Conservation (phyloP, 768 basidiomycete species). For the Clathrus columnatus region DNA sequence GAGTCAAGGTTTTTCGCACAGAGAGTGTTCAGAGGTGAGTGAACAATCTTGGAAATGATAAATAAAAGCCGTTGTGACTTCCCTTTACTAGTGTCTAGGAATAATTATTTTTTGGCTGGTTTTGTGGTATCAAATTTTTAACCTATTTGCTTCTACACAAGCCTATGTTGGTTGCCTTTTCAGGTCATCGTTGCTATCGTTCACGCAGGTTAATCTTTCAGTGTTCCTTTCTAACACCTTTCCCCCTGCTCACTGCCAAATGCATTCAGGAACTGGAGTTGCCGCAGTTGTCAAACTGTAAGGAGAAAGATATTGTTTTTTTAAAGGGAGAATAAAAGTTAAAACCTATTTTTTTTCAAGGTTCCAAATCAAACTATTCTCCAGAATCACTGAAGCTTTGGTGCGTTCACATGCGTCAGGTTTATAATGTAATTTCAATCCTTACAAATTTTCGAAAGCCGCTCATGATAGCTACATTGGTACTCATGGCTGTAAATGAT, state of each 20-base stretch:
- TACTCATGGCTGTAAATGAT: slow-evolving; percentile 8
- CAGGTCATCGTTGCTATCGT: not conserved
- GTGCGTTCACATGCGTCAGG: not conserved
- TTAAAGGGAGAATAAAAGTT: not conserved
- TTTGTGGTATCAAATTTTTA: not conserved
- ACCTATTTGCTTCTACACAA: not conserved
- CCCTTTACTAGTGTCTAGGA: not conserved
- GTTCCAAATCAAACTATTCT: slow-evolving; percentile 3
- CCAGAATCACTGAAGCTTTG: not conserved
- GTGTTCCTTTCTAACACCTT: not conserved
- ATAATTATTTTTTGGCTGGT: slow-evolving; percentile 1
- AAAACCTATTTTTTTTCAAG: not conserved
- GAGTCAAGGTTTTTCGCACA: slow-evolving; percentile 2
- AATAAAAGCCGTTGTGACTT: too few species aligned
- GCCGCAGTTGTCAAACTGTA: slow-evolving; percentile 1
- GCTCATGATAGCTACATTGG: slow-evolving; percentile 3
- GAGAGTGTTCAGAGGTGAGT: slow-evolving; percentile 2
- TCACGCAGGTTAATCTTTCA: slow-evolving; percentile 3
- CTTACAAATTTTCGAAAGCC: not conserved
- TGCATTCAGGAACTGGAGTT: not conserved
- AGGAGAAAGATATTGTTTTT: not conserved
- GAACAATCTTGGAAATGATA: not conserved
- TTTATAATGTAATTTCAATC: not conserved
- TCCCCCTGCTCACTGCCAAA: not conserved
- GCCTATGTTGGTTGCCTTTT: not conserved